Evolutionary conservation across 306 rosid species (phyloP).

Genomic region (Cucumis cinereus): DNA sequence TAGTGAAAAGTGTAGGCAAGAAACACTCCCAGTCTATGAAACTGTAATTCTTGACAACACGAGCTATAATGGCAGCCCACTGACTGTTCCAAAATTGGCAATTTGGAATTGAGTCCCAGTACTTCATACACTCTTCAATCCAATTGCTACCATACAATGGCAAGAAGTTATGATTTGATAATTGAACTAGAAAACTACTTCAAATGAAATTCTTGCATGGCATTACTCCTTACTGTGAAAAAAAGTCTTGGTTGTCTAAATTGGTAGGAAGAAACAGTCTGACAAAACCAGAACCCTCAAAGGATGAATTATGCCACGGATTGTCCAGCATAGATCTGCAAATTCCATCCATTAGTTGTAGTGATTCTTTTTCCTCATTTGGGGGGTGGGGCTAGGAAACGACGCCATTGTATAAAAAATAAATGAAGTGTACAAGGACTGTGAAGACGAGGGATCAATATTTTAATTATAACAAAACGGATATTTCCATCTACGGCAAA

Average conservation of each 20-base stretch:
- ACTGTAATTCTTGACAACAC: conserved; percentile 66
- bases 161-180: conserved; percentile 15
- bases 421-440: neutral
- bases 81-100: conserved; percentile 99
- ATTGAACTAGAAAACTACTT: conserved; percentile 13
- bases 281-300: conserved; percentile 96
- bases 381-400: neutral
- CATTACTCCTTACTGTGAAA: conserved; percentile 57
- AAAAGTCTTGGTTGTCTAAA: conserved; percentile 66
- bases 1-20: conserved; percentile 75
- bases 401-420: neutral
- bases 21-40: conserved; percentile 68
- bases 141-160: conserved; percentile 48
- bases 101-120: conserved; percentile 92
- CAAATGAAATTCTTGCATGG: conserved; percentile 6
- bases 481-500: neutral
- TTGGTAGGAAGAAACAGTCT: conserved; percentile 95
- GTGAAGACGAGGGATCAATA: neutral
- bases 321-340: conserved; percentile 82
- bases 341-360: conserved; percentile 16
- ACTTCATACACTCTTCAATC: conserved; percentile 52
- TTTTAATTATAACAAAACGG: neutral
- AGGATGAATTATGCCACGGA: conserved; percentile 97
- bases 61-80: conserved; percentile 91
- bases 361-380: neutral